phyloP scores from a whole-genome alignment of 2,329 filamentous ascomycete genomes.

The Ascochyta viciae-villosae region DNA sequence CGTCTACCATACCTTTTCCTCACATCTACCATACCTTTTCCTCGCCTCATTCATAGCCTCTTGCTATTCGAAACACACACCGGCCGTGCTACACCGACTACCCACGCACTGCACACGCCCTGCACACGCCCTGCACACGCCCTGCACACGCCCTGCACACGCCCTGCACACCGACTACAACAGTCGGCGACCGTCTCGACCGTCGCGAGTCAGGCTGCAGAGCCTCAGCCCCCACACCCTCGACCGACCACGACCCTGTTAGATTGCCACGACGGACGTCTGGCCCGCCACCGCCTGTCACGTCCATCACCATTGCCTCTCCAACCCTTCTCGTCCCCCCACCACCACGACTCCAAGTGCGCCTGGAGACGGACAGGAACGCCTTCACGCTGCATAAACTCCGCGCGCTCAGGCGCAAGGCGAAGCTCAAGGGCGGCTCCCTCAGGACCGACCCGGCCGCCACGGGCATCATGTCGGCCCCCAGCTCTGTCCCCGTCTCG shows the following conservation, averaged over 20 bases:
- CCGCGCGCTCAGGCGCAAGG: slow-evolving; percentile 50
- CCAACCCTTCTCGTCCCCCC: slow-evolving; percentile 28
- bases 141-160: not conserved
- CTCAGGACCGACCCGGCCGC: slow-evolving; percentile 26
- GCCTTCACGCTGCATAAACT: slow-evolving; percentile 50
- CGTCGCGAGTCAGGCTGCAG: slow-evolving; percentile 14
- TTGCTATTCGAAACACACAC: not conserved
- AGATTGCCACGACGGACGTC: no score
- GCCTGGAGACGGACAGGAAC: slow-evolving; percentile 12
- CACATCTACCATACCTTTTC: not conserved
- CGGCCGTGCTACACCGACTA: not conserved
- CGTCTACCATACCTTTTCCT: no score
- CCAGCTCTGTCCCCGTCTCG: slow-evolving; percentile 41
- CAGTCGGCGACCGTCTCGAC: not conserved
- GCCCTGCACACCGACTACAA: not conserved
- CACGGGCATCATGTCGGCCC: slow-evolving; percentile 33
- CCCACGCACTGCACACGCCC: not conserved
- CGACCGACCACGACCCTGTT: no score
- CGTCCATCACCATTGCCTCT: slow-evolving; percentile 30
- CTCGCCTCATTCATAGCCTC: not conserved
- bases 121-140: not conserved
- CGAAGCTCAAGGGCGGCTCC: slow-evolving; percentile 43
- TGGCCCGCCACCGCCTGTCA: no score
- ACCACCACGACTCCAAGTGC: slow-evolving; percentile 14
- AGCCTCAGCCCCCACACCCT: not conserved